phyloP scores from a whole-genome alignment of 768 basidiomycete species.

The Boletus speciosus region DNA sequence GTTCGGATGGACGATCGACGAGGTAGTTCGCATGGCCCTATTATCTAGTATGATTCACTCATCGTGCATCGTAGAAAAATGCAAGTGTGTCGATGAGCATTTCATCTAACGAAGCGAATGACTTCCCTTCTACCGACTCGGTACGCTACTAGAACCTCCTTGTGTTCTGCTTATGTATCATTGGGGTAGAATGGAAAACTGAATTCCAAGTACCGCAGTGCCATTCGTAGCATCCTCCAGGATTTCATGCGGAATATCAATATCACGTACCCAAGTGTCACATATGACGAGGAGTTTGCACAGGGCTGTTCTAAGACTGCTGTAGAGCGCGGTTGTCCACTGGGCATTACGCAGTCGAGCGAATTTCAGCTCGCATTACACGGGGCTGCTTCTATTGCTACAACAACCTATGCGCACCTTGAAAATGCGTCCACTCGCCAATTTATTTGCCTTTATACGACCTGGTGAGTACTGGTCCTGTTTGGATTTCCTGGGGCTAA shows the following conservation, averaged over 20 bases:
- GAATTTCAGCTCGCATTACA: constrained; percentile 5
- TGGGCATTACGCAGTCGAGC: not conserved
- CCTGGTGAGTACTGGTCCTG: not conserved
- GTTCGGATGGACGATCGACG: not conserved
- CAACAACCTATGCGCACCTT: constrained; percentile 2
- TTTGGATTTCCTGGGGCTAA: not conserved
- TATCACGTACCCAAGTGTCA: not conserved
- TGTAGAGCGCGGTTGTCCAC: not conserved
- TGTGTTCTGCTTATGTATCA: not conserved
- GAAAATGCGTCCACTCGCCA: not conserved
- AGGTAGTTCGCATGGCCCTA: not conserved
- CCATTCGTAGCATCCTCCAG: constrained; percentile 1
- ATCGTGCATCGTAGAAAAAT: not conserved
- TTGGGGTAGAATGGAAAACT: not conserved
- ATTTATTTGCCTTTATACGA: constrained; percentile 4
- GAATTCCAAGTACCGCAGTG: not conserved
- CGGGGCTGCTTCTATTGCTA: not conserved
- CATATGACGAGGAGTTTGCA: constrained; percentile 2
- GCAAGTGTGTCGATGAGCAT: not conserved
- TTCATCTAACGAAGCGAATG: not conserved
- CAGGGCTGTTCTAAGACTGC: not conserved
- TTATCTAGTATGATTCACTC: not conserved
- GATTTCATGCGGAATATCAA: constrained; percentile 1
- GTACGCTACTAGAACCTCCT: not conserved
- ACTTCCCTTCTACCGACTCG: not conserved